Base-by-base conservation (phyloP, 331 rosid species). In the Malus hybrid region DNA sequence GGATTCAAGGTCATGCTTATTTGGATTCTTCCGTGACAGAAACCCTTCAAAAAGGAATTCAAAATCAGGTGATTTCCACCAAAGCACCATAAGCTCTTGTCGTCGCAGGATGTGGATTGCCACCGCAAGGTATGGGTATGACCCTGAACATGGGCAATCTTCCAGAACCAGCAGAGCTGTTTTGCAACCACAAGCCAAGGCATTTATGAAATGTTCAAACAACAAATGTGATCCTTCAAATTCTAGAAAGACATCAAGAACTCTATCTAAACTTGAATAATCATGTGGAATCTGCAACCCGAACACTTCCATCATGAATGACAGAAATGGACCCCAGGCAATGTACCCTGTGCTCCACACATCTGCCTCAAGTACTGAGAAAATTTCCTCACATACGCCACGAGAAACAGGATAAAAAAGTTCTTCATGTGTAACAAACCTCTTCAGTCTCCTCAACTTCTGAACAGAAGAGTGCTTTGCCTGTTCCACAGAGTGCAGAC, bases 61-160 rank as follows among this genome's bases (percentile, higher is more conserved):
- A 80, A 94, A 94, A 86, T 90, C 89, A 33, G 86, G 80, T 65
- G 93, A 94, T 80, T 86, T 94, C 96, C 99, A 94, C 97, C 97
- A 92, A 76, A 92, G 96, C 79, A 88, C 92, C 99, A 94, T 87
- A 70, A 94, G 86, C 77, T 90, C 88, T 79, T 94, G 89, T 52
- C 93, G 92, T 78, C 96, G 87, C 74, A 94, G 71, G 68, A 94
- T 75, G 80, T 94, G 96, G 66, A 95, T 90, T 7, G 89, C 91
- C 81, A 94, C 77, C 63, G 95, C 91, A 79, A 94, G 99, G 82
- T 92, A 87, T 73, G 96, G 81, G 82, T 94, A 94, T 62, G 99
- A 90, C 79, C 99, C 99, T 39, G 99, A 85, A 76, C 81, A 92
- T 66, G 99, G 99, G 75, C 97, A 90, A 73, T 88, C 96, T 12